These are phyloP conservation scores for Butyriboletus appendiculatus DNA, from an alignment of 1,284 basidiomycete genomes.

Conservation along the genomic window DNA sequence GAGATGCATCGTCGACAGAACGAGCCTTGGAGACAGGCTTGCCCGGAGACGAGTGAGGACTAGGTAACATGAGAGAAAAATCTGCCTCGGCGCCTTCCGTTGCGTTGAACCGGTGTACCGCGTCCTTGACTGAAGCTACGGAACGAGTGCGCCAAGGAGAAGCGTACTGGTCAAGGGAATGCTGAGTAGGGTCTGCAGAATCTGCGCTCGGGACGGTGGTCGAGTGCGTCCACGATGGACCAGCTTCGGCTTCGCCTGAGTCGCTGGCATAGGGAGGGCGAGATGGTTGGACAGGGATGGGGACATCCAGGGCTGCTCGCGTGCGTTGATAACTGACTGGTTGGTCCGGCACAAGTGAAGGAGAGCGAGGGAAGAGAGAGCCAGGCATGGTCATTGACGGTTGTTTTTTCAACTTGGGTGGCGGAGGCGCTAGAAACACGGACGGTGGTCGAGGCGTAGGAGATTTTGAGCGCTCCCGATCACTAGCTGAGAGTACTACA, in stretches of 20 bases:
- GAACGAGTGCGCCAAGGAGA: constrained; percentile 34
- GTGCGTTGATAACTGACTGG: background rate
- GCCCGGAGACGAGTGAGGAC: constrained; percentile 32
- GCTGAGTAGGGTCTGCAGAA: constrained; percentile 10
- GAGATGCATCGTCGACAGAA: constrained; percentile 8
- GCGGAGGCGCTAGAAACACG: constrained; percentile 35
- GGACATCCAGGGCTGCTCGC: background rate
- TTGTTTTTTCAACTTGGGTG: constrained; percentile 38
- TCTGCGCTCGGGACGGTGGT: background rate
- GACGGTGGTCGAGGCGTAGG: constrained; percentile 17
- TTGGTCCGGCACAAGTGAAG: constrained; percentile 57
- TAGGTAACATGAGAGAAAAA: constrained; percentile 43
- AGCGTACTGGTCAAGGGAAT: constrained; percentile 27
- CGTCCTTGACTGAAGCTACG: constrained; percentile 43
- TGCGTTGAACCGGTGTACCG: constrained; percentile 43
- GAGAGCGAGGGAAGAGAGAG: constrained; percentile 68
- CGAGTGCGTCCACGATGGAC: constrained; percentile 17
- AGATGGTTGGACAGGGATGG: background rate
- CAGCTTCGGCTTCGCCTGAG: constrained; percentile 10
- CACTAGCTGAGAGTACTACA: constrained; percentile 26
- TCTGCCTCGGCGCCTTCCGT: constrained; percentile 35
- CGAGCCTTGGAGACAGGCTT: constrained; percentile 14
- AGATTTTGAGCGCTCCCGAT: constrained; percentile 25
- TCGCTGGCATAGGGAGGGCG: background rate
- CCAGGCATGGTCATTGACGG: constrained; percentile 73